phyloP scores from a whole-genome alignment of 805 yeast genomes.

The Kazachstania kunashirensis region DNA sequence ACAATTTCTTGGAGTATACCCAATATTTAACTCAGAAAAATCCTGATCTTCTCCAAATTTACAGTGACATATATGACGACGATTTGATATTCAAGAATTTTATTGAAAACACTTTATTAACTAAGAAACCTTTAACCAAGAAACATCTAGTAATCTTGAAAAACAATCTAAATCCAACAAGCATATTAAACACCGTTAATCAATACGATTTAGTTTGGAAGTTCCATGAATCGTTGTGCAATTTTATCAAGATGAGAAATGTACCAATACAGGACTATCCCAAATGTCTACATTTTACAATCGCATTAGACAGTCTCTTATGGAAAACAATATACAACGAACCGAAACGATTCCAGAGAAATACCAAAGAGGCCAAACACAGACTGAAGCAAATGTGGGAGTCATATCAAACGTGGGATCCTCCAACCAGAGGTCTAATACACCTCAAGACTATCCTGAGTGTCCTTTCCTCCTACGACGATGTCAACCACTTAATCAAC shows the following conservation, averaged over 20 bases:
- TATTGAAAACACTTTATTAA: slow-evolving; percentile 19
- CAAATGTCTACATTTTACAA: slow-evolving; percentile 9
- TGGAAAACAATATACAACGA: slow-evolving; percentile 9
- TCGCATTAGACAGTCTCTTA: slow-evolving; percentile 10
- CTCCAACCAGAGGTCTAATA: slow-evolving; percentile 27
- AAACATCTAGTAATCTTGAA: slow-evolving; percentile 13
- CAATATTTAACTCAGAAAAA: slow-evolving; percentile 16
- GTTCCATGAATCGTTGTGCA: slow-evolving; percentile 32
- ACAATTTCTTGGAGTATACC: slow-evolving; percentile 19
- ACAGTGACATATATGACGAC: slow-evolving; percentile 23
- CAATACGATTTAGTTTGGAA: slow-evolving; percentile 37
- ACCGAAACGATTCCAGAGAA: slow-evolving; percentile 11
- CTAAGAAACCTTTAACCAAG: slow-evolving; percentile 17
- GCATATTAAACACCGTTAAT: slow-evolving; percentile 25
- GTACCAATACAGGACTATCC: slow-evolving; percentile 19
- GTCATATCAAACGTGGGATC: slow-evolving; percentile 25
- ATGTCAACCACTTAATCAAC: slow-evolving; percentile 15
- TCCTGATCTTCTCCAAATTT: slow-evolving; percentile 17
- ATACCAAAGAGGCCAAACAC: slow-evolving; percentile 16
- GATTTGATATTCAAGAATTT: slow-evolving; percentile 20
- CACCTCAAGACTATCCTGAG: slow-evolving; percentile 24
- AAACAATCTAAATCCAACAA: slow-evolving; percentile 17
- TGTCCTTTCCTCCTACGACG: slow-evolving; percentile 22
- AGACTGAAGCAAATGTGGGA: slow-evolving; percentile 23
- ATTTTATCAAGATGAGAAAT: slow-evolving; percentile 27